These are phyloP conservation scores for Cercospora zeae-maydis DNA, from an alignment of 2,329 filamentous ascomycete species.

Conservation along the genomic window DNA sequence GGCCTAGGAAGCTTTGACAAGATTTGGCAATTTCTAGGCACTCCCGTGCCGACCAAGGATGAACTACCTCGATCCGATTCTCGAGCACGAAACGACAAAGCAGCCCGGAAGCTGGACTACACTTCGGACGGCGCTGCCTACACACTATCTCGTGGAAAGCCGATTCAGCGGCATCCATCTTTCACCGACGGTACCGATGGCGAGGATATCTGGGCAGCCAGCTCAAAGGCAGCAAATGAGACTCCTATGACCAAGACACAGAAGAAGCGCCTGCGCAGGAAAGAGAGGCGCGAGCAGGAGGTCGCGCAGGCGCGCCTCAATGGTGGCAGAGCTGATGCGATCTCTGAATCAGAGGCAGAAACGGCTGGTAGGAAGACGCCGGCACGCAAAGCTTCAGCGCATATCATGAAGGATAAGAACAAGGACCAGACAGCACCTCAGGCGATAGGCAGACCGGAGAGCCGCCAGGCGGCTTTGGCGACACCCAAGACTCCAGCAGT, in stretches of 20 bases:
- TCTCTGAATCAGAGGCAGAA: conserved; percentile 38
- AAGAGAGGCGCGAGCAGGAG: conserved; percentile 28
- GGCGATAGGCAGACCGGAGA: background rate
- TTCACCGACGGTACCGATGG: conserved; percentile 25
- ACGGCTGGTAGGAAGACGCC: conserved; percentile 30
- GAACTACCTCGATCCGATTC: background rate
- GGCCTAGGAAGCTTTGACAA: conserved; percentile 46
- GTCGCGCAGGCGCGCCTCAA: conserved; percentile 15
- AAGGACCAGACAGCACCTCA: background rate
- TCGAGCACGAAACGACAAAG: background rate
- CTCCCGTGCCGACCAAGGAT: conserved; percentile 21
- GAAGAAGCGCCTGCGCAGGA: conserved; percentile 37
- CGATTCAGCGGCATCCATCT: conserved; percentile 1
- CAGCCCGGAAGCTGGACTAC: conserved; percentile 36
- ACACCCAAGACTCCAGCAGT: background rate
- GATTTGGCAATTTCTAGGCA: conserved; percentile 46
- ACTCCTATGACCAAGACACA: conserved; percentile 36
- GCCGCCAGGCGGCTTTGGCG: background rate
- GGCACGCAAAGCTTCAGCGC: conserved; percentile 38
- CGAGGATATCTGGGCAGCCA: conserved; percentile 20
- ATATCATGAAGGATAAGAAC: conserved; percentile 23
- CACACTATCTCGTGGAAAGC: conserved; percentile 7
- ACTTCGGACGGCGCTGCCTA: conserved; percentile 45
- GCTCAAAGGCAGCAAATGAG: conserved; percentile 22
- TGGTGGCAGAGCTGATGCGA: conserved; percentile 13